phyloP scores from a whole-genome alignment of 2,329 filamentous ascomycete genomes.

The Pseudogymnoascus sp. region DNA sequence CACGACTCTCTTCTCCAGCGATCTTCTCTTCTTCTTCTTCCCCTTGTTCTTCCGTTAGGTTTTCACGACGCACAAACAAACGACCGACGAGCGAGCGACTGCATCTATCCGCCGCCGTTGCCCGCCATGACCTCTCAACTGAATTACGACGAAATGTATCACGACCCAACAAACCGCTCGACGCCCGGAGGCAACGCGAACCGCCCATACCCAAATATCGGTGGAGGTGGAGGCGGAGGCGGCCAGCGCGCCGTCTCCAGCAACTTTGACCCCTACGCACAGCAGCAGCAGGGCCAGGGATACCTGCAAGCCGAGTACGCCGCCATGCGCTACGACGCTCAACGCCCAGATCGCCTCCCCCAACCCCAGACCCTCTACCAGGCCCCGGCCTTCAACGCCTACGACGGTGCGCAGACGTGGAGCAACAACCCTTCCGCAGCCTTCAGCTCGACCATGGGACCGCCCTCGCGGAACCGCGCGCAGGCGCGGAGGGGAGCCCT shows the following conservation, averaged over 20 bases:
- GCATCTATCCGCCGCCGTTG: not conserved
- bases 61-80: conserved; percentile 1
- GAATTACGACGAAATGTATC: not conserved
- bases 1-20: not conserved
- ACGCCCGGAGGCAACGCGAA: not conserved
- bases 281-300: not conserved
- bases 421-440: not conserved
- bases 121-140: conserved; percentile 2
- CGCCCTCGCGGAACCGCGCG: not conserved
- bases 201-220: not conserved
- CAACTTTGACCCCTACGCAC: conserved; percentile 1
- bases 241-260: not conserved
- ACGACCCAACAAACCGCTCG: conserved; percentile 6
- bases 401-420: not conserved
- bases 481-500: conserved; percentile 2
- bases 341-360: not conserved
- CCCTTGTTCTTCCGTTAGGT: not conserved
- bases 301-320: conserved; percentile 5
- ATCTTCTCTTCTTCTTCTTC: not conserved
- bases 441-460: not conserved
- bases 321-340: not conserved
- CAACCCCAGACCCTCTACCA: not conserved
- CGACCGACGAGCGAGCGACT: not conserved
- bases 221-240: not conserved
- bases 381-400: not conserved